Evolutionary conservation across 345 rosid species (phyloP).

Genomic region (Geranium rotundifolium): DNA sequence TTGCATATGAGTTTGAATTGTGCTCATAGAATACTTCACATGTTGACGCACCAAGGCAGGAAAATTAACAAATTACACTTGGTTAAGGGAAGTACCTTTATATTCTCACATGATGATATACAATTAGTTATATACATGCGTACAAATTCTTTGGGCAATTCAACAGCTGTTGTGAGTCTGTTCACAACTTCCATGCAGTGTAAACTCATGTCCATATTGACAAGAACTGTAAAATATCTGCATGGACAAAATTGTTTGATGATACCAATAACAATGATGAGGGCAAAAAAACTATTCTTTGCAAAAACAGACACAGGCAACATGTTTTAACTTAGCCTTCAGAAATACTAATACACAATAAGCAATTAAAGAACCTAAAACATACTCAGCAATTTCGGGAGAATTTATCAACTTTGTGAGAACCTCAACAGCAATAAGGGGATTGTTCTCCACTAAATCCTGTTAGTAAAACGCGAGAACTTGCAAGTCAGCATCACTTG

Average conservation of each 20-base stretch:
- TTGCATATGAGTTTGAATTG: too few relatives aligned
- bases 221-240: conserved; percentile 86
- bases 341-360: not conserved
- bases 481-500: conserved; percentile 10
- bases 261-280: not conserved
- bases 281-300: not conserved
- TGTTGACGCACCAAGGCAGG: not conserved
- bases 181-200: conserved; percentile 99
- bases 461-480: conserved; percentile 24
- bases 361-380: conserved; percentile 11
- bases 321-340: not conserved
- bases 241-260: conserved; percentile 9
- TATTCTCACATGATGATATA: conserved; percentile 84
- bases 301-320: not conserved
- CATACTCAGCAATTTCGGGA: conserved; percentile 82
- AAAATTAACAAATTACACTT: conserved; percentile 2
- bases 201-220: conserved; percentile 93
- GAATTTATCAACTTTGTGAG: conserved; percentile 81
- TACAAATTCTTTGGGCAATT: conserved; percentile 84
- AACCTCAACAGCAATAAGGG: conserved; percentile 85
- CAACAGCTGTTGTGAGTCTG: conserved; percentile 90
- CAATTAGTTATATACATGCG: conserved; percentile 91
- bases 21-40: not conserved
- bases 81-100: conserved; percentile 45
- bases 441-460: conserved; percentile 97